A percentile compares a stretch with the other conserved stretches of the same genome.
Conservation (phyloP, 1,284 basidiomycete genomes). For the Taiwanofungus camphoratus region DNA sequence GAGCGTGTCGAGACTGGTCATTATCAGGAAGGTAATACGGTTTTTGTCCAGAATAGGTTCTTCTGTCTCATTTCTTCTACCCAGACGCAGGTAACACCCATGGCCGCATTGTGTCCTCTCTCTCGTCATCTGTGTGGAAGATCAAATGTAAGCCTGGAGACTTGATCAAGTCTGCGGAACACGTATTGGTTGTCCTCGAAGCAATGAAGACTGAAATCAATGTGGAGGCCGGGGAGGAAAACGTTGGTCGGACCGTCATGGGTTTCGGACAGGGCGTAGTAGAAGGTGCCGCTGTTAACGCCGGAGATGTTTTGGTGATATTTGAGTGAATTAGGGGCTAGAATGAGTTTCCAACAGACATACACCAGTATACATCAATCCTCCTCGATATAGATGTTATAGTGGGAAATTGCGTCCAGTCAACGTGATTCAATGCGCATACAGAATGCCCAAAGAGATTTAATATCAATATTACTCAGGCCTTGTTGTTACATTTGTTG, state of each 20-base stretch:
- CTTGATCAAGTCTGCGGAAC: constrained; percentile 37
- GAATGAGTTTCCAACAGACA: too few species aligned
- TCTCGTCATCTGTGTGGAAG: constrained; percentile 57
- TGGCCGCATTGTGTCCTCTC: constrained; percentile 29
- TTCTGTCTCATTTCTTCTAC: not conserved
- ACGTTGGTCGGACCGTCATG: constrained; percentile 39
- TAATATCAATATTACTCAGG: too few species aligned
- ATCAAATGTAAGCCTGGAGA: constrained; percentile 43
- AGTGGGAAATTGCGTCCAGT: too few species aligned
- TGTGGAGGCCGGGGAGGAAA: constrained; percentile 39
- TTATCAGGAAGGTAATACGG: not conserved
- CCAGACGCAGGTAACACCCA: too few species aligned
- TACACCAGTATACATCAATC: too few species aligned
- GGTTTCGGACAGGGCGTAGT: constrained; percentile 35
- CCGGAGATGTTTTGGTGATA: constrained; percentile 40
- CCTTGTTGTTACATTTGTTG: too few species aligned
- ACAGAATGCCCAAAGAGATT: too few species aligned
- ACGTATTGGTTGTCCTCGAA: constrained; percentile 54
- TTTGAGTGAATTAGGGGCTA: constrained; percentile 23
- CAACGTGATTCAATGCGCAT: too few species aligned
- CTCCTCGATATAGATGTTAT: too few species aligned
- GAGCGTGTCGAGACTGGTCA: not conserved
- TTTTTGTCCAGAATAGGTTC: too few species aligned
- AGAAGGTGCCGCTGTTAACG: constrained; percentile 38
- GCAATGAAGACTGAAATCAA: constrained; percentile 73